These are phyloP conservation scores for Massariosphaeria phaeospora DNA, from an alignment of 495 filamentous ascomycete species.

Conservation along the genomic window DNA sequence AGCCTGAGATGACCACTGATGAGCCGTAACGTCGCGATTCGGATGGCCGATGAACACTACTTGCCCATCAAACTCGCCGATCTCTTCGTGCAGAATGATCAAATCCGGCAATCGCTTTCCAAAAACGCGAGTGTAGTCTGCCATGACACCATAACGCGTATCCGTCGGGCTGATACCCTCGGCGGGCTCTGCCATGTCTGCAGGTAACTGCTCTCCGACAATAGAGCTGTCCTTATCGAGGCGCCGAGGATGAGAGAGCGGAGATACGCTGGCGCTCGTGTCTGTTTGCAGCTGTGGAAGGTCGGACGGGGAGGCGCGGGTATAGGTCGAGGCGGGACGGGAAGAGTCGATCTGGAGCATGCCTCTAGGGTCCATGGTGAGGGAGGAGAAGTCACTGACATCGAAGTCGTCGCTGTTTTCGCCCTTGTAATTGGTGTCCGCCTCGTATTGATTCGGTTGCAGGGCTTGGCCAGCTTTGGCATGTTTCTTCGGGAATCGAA, in stretches of 20 bases:
- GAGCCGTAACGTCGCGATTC: slow-evolving; percentile 40
- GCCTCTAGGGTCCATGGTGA: not conserved
- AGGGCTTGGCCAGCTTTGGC: too few relatives aligned
- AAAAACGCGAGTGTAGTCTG: slow-evolving; percentile 33
- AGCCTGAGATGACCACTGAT: slow-evolving; percentile 37
- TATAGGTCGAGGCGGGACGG: not conserved
- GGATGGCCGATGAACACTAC: slow-evolving; percentile 40
- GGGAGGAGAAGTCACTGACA: not conserved
- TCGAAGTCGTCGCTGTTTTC: not conserved
- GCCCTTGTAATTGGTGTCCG: too few relatives aligned
- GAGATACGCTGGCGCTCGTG: not conserved
- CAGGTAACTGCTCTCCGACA: too few relatives aligned
- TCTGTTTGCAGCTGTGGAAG: slow-evolving; percentile 8
- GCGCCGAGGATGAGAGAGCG: not conserved
- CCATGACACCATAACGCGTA: slow-evolving; percentile 12
- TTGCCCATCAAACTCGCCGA: slow-evolving; percentile 34
- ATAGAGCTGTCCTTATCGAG: not conserved
- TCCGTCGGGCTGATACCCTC: slow-evolving; percentile 22
- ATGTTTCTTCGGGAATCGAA: too few relatives aligned
- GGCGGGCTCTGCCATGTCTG: too few relatives aligned
- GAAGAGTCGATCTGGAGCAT: not conserved
- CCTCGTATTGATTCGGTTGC: too few relatives aligned
- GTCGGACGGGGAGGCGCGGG: slow-evolving; percentile 1
- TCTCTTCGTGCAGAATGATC: slow-evolving; percentile 31
- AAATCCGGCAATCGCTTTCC: slow-evolving; percentile 36